Conservation (phyloP, 306 rosid species). For the Prunus mongolica region DNA sequence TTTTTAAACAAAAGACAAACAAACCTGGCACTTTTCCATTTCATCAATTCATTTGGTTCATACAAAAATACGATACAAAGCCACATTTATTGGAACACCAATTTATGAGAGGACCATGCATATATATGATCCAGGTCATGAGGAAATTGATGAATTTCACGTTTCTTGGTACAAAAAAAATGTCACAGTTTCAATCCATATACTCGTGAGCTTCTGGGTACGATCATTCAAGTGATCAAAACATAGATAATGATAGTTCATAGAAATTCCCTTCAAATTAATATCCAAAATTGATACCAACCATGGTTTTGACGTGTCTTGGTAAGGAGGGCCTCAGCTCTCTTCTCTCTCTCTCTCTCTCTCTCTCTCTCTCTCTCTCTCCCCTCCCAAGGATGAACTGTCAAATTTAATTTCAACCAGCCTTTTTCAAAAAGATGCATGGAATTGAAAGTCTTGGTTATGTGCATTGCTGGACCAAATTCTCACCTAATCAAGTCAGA, state of each 20-base stretch:
- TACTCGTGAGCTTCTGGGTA: neutral
- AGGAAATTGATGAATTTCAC: conserved; percentile 6
- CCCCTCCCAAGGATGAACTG: neutral
- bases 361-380: neutral
- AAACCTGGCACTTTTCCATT: neutral
- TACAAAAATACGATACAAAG: neutral
- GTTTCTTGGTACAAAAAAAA: neutral
- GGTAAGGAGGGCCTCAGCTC: neutral
- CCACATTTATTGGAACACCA: neutral
- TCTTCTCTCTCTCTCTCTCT: neutral
- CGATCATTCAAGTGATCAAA: neutral
- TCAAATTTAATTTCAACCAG: neutral
- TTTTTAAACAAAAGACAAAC: neutral
- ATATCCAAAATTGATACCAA: neutral
- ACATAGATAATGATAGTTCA: neutral
- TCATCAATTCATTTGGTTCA: neutral
- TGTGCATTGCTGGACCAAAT: neutral
- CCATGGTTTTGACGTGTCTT: neutral
- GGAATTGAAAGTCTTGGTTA: neutral
- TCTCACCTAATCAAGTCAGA: neutral
- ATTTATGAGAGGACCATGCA: neutral
- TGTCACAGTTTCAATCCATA: neutral
- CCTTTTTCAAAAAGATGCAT: neutral
- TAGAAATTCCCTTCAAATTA: neutral
- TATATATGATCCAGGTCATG: neutral